Evolutionary conservation across 2,329 filamentous ascomycete species (phyloP).

Genomic region (Ophiostoma ips): DNA sequence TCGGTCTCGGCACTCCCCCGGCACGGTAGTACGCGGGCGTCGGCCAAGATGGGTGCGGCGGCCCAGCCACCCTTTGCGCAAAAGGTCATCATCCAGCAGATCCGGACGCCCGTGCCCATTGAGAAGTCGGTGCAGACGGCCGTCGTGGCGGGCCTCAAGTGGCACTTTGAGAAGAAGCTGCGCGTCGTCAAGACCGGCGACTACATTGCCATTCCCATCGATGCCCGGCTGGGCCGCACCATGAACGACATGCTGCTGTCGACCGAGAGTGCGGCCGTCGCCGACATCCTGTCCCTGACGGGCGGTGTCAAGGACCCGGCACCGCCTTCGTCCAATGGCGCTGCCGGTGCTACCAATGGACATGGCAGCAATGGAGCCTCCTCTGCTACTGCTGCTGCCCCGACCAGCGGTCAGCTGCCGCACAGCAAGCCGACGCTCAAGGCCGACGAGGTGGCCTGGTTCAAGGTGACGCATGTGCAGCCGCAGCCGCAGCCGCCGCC

Average conservation of each 20-base stretch:
- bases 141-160: conserved; percentile 73
- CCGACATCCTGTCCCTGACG: conserved; percentile 50
- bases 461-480: conserved; percentile 67
- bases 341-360: neutral
- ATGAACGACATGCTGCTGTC: conserved; percentile 55
- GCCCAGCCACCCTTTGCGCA: conserved; percentile 45
- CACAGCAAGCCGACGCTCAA: conserved; percentile 14
- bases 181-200: conserved; percentile 79
- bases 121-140: conserved; percentile 76
- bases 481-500: conserved; percentile 27
- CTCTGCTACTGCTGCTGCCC: too few species aligned
- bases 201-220: conserved; percentile 75
- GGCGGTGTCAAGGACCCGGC: conserved; percentile 17
- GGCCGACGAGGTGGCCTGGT: conserved; percentile 69
- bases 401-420: neutral
- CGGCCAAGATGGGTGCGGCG: conserved; percentile 38
- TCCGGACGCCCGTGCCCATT: conserved; percentile 77
- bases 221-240: conserved; percentile 69
- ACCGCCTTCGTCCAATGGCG: neutral
- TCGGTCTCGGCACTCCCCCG: conserved; percentile 15
- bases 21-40: conserved; percentile 26
- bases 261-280: conserved; percentile 50
- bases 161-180: conserved; percentile 71
- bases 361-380: conserved; percentile 9
- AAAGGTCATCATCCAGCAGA: conserved; percentile 77